These are phyloP conservation scores for Thelonectria olida DNA, from an alignment of 2,329 filamentous ascomycete species.

Conservation along the genomic window DNA sequence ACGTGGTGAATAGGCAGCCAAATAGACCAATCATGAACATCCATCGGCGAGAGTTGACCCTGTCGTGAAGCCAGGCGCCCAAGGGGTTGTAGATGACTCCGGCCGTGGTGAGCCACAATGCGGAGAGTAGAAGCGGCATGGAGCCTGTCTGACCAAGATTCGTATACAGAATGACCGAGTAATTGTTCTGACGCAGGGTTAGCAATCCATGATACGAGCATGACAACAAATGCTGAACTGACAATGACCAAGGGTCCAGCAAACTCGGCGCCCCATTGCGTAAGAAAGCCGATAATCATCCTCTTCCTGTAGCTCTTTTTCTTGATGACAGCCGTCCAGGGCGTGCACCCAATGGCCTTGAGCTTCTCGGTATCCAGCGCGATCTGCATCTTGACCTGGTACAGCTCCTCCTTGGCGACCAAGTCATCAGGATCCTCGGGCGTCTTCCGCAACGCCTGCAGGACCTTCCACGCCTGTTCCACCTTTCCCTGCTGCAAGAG, in stretches of 20 bases:
- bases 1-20: conserved; percentile 50
- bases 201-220: background rate
- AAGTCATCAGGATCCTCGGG: conserved; percentile 47
- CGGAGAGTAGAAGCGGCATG: conserved; percentile 51
- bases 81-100: conserved; percentile 59
- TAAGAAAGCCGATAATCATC: conserved; percentile 61
- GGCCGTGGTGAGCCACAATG: conserved; percentile 54
- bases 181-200: conserved; percentile 50
- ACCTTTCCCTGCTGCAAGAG: conserved; percentile 55
- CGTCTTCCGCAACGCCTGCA: conserved; percentile 46
- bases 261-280: conserved; percentile 63
- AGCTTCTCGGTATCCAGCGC: conserved; percentile 53
- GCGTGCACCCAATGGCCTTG: conserved; percentile 47
- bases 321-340: conserved; percentile 56
- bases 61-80: conserved; percentile 58
- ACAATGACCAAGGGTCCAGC: conserved; percentile 62
- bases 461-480: conserved; percentile 55
- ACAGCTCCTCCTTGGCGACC: conserved; percentile 55
- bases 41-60: conserved; percentile 57
- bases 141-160: conserved; percentile 50
- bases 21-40: conserved; percentile 52
- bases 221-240: conserved; percentile 31
- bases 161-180: conserved; percentile 49
- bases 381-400: conserved; percentile 57
- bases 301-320: conserved; percentile 59